Percentiles rank a stretch among this genome's conserved stretches.
phyloP scores from a whole-genome alignment of 2,329 filamentous ascomycete species.

The Aspergillus floridensis region DNA sequence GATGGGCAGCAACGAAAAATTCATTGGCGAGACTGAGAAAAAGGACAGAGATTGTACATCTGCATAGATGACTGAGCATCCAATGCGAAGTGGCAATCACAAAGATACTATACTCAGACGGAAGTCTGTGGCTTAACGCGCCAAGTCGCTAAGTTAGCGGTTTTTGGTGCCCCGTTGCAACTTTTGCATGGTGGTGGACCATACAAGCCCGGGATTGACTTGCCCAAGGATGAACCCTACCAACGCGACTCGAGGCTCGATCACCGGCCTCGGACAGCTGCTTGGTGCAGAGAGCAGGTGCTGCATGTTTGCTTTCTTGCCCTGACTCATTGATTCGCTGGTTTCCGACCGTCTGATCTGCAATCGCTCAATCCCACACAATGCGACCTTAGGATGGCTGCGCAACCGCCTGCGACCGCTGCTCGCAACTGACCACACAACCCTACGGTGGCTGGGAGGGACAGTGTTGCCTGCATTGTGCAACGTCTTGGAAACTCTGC shows the following conservation, averaged over 20 bases:
- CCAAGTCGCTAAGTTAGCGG: background rate
- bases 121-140: background rate
- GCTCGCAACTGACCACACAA: background rate
- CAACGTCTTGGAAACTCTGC: background rate
- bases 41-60: too few relatives aligned
- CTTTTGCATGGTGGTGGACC: background rate
- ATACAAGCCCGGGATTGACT: background rate
- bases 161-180: background rate
- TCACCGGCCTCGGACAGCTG: background rate
- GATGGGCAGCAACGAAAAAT: too few relatives aligned
- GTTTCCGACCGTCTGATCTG: background rate
- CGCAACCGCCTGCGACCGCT: background rate
- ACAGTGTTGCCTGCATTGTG: background rate
- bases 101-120: background rate
- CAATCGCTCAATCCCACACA: background rate
- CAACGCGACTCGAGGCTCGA: background rate
- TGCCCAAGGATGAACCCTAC: background rate
- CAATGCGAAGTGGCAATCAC: too few relatives aligned
- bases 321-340: background rate
- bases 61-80: too few relatives aligned
- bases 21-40: too few relatives aligned
- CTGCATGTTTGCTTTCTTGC: background rate
- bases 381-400: background rate
- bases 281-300: background rate
- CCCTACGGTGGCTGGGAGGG: background rate